Conservation (phyloP, 2,329 filamentous ascomycete genomes). For the Scleromitrula shiraiana region DNA sequence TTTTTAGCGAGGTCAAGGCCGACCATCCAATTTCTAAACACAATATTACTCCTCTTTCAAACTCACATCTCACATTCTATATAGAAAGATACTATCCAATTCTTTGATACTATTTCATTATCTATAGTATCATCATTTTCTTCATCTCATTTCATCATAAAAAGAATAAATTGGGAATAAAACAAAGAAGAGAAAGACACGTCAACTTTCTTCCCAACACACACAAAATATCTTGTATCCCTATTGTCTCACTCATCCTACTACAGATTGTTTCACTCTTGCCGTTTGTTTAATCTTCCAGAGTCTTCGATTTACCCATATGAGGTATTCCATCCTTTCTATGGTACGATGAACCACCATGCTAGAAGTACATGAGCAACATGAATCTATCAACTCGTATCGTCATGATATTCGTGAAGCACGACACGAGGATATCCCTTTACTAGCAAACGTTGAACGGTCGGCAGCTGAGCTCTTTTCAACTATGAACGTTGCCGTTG, state of each 20-base stretch:
- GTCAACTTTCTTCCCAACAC: not conserved
- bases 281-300: constrained; percentile 4
- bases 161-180: too few relatives aligned
- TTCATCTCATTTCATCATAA: too few relatives aligned
- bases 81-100: too few relatives aligned
- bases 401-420: constrained; percentile 4
- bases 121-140: too few relatives aligned
- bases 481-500: constrained; percentile 18
- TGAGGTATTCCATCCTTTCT: not conserved
- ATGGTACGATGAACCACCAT: constrained; percentile 5
- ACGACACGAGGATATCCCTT: constrained; percentile 22
- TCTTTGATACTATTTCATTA: too few relatives aligned
- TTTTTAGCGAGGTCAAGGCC: too few relatives aligned
- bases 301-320: constrained; percentile 1
- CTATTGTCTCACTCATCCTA: constrained; percentile 4
- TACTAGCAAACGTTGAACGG: constrained; percentile 24
- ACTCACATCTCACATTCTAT: too few relatives aligned
- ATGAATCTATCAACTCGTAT: not conserved
- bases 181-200: not conserved
- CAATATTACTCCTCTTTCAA: too few relatives aligned
- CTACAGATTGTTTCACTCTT: constrained; percentile 2
- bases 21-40: too few relatives aligned
- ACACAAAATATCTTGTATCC: not conserved
- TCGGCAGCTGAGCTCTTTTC: constrained; percentile 26
- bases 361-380: constrained; percentile 7